Percentiles rank a stretch among this genome's conserved stretches.
phyloP scores from a whole-genome alignment of 805 yeast genomes.

The Maudiozyma barnettii region DNA sequence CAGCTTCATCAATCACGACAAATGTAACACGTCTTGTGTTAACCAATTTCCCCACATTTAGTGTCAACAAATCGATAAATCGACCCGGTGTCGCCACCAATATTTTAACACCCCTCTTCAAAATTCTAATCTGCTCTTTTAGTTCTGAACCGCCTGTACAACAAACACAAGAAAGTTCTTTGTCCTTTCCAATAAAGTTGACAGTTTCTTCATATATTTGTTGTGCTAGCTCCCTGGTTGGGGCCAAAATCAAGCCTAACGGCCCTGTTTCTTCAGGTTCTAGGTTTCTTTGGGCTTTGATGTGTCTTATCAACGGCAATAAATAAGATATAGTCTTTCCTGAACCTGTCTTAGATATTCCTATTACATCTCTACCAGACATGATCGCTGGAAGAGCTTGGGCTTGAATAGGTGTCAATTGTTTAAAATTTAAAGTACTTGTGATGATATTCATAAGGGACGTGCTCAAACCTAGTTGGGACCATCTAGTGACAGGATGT shows the following conservation, averaged over 20 bases:
- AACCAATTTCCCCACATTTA: constrained; percentile 66
- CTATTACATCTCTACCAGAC: constrained; percentile 84
- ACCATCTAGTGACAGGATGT: constrained; percentile 66
- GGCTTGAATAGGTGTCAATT: constrained; percentile 82
- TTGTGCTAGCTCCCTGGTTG: constrained; percentile 84
- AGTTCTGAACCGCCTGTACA: constrained; percentile 89
- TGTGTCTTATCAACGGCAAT: constrained; percentile 75
- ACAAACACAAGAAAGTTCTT: constrained; percentile 50
- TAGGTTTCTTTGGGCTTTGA: constrained; percentile 58
- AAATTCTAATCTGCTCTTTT: constrained; percentile 67
- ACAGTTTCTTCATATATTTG: constrained; percentile 67
- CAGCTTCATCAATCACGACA: constrained; percentile 92
- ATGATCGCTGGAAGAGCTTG: constrained; percentile 86
- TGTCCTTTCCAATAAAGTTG: constrained; percentile 36
- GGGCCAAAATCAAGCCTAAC: constrained; percentile 68
- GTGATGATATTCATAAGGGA: constrained; percentile 44
- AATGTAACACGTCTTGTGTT: constrained; percentile 63
- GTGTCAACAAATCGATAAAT: constrained; percentile 75
- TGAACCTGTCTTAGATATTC: constrained; percentile 93
- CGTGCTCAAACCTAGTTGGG: constrained; percentile 68
- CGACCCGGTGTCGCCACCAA: constrained; percentile 94
- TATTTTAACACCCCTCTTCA: constrained; percentile 70
- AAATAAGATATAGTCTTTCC: constrained; percentile 90
- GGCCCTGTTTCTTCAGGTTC: constrained; percentile 55
- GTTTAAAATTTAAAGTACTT: constrained; percentile 39